Conservation (phyloP, 1,139 yeast species). For the Geotrichum fermentans region DNA sequence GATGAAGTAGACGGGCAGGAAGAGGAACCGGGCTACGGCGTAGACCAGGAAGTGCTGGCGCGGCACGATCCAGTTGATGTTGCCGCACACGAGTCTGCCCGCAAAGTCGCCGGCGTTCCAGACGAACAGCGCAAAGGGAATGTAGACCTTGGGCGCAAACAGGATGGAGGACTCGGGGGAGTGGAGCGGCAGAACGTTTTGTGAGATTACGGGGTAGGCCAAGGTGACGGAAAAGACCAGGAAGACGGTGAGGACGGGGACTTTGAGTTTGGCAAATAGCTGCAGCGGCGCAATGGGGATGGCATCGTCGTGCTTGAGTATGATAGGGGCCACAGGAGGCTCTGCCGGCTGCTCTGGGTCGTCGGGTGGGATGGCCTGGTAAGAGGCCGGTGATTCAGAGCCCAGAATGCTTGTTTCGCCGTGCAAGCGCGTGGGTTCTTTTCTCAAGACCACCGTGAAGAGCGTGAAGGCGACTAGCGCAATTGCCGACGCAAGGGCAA, state of each 20-base stretch:
- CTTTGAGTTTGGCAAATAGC: slow-evolving; percentile 51
- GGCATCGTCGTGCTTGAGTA: slow-evolving; percentile 2
- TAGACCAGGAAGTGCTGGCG: slow-evolving; percentile 24
- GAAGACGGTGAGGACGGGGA: slow-evolving; percentile 66
- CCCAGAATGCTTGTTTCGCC: background rate
- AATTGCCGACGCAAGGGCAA: slow-evolving; percentile 63
- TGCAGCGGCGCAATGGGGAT: background rate
- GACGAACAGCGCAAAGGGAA: slow-evolving; percentile 70
- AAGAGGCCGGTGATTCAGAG: background rate
- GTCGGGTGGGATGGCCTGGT: background rate
- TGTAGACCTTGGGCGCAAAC: slow-evolving; percentile 41
- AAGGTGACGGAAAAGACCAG: slow-evolving; percentile 71
- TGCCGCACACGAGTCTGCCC: slow-evolving; percentile 60
- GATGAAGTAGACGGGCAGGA: slow-evolving; percentile 38
- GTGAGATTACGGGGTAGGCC: slow-evolving; percentile 86
- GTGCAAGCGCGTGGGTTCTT: slow-evolving; percentile 3
- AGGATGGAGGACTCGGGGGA: slow-evolving; percentile 36
- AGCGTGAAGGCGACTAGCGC: slow-evolving; percentile 45
- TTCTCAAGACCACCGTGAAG: slow-evolving; percentile 21
- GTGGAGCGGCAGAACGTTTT: slow-evolving; percentile 51
- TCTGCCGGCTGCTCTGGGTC: background rate
- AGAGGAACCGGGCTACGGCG: slow-evolving; percentile 45
- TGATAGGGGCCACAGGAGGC: slow-evolving; percentile 2
- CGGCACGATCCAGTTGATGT: slow-evolving; percentile 28
- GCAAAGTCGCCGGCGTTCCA: slow-evolving; percentile 89